Evolutionary conservation across 371 early-diverging fungal species (phyloP).

Genomic region (Mortierella sp.): DNA sequence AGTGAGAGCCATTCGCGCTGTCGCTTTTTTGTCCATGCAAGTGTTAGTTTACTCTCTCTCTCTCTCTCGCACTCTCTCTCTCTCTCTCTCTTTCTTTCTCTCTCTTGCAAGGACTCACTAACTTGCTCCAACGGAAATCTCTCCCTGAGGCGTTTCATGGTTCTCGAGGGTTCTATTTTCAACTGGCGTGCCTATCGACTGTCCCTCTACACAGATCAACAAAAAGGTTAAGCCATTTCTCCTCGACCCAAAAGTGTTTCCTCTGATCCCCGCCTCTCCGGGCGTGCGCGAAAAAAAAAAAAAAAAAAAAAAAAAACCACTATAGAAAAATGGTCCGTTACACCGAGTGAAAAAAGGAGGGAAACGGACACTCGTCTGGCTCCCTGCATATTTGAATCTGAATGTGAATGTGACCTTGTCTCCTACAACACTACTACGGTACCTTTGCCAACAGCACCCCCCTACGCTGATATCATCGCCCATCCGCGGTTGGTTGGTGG

Average conservation of each 20-base stretch:
- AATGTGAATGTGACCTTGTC: not conserved
- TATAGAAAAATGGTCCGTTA: not conserved
- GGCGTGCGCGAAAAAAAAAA: not conserved
- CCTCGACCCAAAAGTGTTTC: not conserved
- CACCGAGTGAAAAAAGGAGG: not conserved
- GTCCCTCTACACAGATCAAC: not conserved
- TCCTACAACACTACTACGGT: not conserved
- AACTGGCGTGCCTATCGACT: not conserved
- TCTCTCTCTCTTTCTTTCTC: not conserved
- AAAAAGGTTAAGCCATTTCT: not conserved
- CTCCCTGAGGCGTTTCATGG: constrained; percentile 29
- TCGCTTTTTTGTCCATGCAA: not conserved
- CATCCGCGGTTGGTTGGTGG: too few species aligned
- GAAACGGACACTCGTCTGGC: not conserved
- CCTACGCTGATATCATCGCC: too few species aligned
- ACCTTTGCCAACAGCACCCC: not conserved
- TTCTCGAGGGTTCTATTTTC: constrained; percentile 24
- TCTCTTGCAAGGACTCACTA: not conserved
- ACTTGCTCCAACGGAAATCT: constrained; percentile 8
- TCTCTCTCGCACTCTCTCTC: not conserved
- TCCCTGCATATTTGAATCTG: not conserved
- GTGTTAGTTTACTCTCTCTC: not conserved
- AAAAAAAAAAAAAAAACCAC: too few species aligned
- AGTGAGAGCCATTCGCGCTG: not conserved
- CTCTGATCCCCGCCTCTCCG: not conserved